Percentiles rank a stretch among this genome's conserved stretches.
These are phyloP conservation scores for Rhodotorula sphaerocarpa DNA, from an alignment of 768 basidiomycete genomes.

Conservation along the genomic window DNA sequence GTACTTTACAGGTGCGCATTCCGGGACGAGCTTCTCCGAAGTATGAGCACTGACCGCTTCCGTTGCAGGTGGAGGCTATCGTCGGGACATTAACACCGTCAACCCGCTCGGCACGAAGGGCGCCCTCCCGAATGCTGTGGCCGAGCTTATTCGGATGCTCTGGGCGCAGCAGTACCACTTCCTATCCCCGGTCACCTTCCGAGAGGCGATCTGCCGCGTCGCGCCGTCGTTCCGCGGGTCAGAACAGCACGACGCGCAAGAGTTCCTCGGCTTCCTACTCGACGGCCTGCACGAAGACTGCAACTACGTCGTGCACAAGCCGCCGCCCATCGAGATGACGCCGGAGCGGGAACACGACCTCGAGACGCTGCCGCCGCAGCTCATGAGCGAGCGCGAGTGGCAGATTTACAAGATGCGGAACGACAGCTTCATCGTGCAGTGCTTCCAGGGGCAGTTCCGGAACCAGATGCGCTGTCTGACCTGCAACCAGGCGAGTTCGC, in stretches of 20 bases:
- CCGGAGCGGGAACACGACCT: conserved; percentile 79
- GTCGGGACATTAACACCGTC: conserved; percentile 57
- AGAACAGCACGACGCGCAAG: conserved; percentile 96
- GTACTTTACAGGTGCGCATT: conserved; percentile 80
- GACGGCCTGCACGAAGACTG: conserved; percentile 96
- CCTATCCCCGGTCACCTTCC: conserved; percentile 69
- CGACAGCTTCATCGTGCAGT: conserved; percentile 89
- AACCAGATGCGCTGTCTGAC: conserved; percentile 81
- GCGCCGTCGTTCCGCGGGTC: conserved; percentile 65
- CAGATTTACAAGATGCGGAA: conserved; percentile 76
- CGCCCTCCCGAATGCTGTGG: conserved; percentile 68
- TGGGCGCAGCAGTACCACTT: conserved; percentile 80
- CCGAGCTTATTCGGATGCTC: conserved; percentile 71
- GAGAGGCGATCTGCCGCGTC: conserved; percentile 79
- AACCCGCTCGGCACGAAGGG: conserved; percentile 87
- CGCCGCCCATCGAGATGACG: conserved; percentile 57
- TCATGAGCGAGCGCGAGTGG: conserved; percentile 92
- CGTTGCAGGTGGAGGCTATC: conserved; percentile 44
- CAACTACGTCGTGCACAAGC: conserved; percentile 81
- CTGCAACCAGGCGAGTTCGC: conserved; percentile 65
- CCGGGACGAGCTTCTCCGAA: too few relatives aligned
- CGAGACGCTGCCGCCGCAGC: conserved; percentile 72
- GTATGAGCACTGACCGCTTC: too few relatives aligned
- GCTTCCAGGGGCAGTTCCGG: conserved; percentile 94
- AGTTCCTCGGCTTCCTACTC: conserved; percentile 89